These are phyloP conservation scores for Suillus alpinus DNA, from an alignment of 768 basidiomycete species.

Conservation along the genomic window DNA sequence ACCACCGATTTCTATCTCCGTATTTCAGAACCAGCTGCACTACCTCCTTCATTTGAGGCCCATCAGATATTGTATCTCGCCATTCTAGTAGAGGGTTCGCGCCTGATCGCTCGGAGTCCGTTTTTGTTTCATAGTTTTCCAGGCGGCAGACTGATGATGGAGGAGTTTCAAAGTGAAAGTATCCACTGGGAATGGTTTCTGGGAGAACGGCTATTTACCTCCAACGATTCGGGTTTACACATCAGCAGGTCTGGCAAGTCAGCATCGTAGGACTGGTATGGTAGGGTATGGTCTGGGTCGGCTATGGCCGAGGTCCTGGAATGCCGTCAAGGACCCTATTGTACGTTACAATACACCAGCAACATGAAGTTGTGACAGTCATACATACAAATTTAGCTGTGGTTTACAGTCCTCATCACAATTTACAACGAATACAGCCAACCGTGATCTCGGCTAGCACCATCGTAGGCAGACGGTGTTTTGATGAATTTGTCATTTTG, in stretches of 20 bases:
- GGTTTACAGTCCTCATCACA: slow-evolving; percentile 18
- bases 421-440: slow-evolving; percentile 27
- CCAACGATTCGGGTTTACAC: neutral
- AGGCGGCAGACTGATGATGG: neutral
- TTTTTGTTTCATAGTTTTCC: neutral
- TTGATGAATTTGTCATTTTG: neutral
- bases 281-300: slow-evolving; percentile 1
- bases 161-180: neutral
- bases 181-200: neutral
- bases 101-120: neutral
- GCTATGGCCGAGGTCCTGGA: slow-evolving; percentile 14
- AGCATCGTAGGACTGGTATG: neutral
- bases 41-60: neutral
- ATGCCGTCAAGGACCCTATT: slow-evolving; percentile 24
- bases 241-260: neutral
- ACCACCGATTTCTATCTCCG: neutral
- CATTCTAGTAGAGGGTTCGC: neutral
- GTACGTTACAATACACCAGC: slow-evolving; percentile 23
- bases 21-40: neutral
- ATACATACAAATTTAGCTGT: slow-evolving; percentile 26
- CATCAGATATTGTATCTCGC: neutral
- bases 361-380: slow-evolving; percentile 19
- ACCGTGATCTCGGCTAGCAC: neutral
- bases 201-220: neutral
- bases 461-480: neutral